Evolutionary conservation across 1,284 basidiomycete genomes (phyloP).

Genomic region (Pseudomicrostroma phylloplanum): DNA sequence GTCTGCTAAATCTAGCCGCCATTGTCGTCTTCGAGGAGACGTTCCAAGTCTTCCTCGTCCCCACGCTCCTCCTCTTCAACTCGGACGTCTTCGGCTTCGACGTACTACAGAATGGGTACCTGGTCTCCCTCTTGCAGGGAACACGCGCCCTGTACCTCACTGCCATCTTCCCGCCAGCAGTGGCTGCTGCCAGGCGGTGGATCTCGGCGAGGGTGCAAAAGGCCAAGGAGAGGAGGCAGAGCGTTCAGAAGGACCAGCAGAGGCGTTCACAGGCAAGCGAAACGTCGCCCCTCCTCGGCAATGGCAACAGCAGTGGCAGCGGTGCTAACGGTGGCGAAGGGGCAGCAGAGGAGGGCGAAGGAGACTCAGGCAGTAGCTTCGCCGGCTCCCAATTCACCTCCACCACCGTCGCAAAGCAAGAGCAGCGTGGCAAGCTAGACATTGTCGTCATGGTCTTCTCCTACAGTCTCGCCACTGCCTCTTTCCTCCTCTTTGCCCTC

Average conservation of each 20-base stretch:
- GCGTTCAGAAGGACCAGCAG: slow-evolving; percentile 18
- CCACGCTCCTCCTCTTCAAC: slow-evolving; percentile 41
- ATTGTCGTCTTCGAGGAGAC: slow-evolving; percentile 40
- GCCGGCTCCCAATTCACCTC: background rate
- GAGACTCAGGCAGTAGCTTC: background rate
- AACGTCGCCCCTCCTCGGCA: background rate
- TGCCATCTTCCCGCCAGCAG: slow-evolving; percentile 33
- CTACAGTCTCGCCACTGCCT: slow-evolving; percentile 7
- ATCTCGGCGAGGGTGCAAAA: slow-evolving; percentile 25
- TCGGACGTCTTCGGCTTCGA: slow-evolving; percentile 35
- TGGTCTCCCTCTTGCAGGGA: slow-evolving; percentile 37
- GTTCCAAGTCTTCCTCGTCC: slow-evolving; percentile 41
- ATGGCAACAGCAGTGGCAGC: slow-evolving; percentile 8
- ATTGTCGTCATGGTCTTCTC: slow-evolving; percentile 24
- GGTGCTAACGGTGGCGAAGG: slow-evolving; percentile 7
- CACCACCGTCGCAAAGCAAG: slow-evolving; percentile 4
- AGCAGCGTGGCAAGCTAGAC: slow-evolving; percentile 34
- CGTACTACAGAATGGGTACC: slow-evolving; percentile 40
- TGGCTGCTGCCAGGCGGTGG: slow-evolving; percentile 23
- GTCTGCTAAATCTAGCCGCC: slow-evolving; percentile 31
- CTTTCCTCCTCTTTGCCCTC: slow-evolving; percentile 8
- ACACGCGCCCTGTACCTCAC: slow-evolving; percentile 32
- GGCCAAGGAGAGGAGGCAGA: slow-evolving; percentile 18
- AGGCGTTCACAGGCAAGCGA: slow-evolving; percentile 13
- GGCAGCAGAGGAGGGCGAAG: background rate